Percentiles rank a stretch among this genome's conserved stretches.
phyloP scores from a whole-genome alignment of 2,329 filamentous ascomycete genomes.

The Venturia effusa region DNA sequence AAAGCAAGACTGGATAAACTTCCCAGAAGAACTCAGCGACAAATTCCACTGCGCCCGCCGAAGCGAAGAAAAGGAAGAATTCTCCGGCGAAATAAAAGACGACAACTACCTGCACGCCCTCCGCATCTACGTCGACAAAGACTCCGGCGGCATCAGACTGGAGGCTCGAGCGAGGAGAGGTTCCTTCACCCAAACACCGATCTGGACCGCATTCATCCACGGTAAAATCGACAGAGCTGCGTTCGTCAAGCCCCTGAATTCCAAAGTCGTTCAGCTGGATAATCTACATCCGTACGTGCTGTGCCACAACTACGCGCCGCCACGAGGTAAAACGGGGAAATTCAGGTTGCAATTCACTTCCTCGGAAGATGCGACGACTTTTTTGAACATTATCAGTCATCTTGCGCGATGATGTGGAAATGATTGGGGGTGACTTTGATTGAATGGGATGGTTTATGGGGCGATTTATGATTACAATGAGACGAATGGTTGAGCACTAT shows the following conservation, averaged over 20 bases:
- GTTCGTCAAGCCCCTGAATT: constrained; percentile 36
- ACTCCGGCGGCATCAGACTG: constrained; percentile 42
- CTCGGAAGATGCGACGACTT: constrained; percentile 15
- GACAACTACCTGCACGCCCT: constrained; percentile 42
- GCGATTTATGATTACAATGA: neutral
- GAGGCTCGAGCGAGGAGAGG: constrained; percentile 46
- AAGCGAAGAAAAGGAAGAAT: constrained; percentile 34
- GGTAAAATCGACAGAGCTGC: constrained; percentile 33
- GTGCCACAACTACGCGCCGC: constrained; percentile 38
- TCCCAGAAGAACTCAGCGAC: constrained; percentile 33
- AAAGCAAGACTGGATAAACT: constrained; percentile 38
- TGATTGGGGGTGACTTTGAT: no score
- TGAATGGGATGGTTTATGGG: neutral
- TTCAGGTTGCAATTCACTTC: constrained; percentile 19
- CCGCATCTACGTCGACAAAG: constrained; percentile 41
- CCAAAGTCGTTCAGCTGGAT: constrained; percentile 36
- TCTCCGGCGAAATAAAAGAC: constrained; percentile 43
- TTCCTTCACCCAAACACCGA: constrained; percentile 41
- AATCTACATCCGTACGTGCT: constrained; percentile 44
- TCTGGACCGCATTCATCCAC: constrained; percentile 51
- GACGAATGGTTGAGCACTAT: neutral
- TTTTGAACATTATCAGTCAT: neutral
- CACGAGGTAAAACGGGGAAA: constrained; percentile 15
- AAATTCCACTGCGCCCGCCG: constrained; percentile 29
- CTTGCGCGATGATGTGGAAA: neutral